Percentiles rank a stretch among this genome's conserved stretches.
Conservation (phyloP, 352 stramenopile genomes). For the Salisapilia sapeloensis region DNA sequence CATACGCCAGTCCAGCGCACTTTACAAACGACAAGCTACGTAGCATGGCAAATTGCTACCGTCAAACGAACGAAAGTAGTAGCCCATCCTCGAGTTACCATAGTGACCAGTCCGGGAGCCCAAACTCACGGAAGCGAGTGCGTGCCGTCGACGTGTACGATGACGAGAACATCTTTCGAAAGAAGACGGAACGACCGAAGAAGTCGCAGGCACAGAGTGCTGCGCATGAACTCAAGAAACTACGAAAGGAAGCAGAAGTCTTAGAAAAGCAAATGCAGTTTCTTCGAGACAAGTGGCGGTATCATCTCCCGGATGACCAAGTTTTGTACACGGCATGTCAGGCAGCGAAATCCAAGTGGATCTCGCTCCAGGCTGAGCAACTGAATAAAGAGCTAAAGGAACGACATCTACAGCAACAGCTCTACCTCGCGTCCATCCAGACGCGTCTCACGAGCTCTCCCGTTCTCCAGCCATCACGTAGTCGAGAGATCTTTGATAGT, state of each 20-base stretch:
- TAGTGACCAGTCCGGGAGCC: no score
- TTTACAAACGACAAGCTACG: no score
- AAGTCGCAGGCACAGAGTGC: no score
- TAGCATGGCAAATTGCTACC: no score
- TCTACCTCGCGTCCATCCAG: slow-evolving; percentile 42
- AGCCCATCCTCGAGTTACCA: no score
- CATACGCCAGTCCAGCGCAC: no score
- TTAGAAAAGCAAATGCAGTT: slow-evolving; percentile 20
- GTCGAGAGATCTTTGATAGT: slow-evolving; percentile 28
- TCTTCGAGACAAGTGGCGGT: slow-evolving; percentile 24
- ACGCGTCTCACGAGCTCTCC: slow-evolving; percentile 29
- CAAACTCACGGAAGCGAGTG: no score
- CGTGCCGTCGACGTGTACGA: no score
- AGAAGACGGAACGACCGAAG: no score
- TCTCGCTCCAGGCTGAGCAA: slow-evolving; percentile 19
- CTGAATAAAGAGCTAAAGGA: slow-evolving; percentile 32
- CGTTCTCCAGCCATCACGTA: slow-evolving; percentile 15
- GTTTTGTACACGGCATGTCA: slow-evolving; percentile 19
- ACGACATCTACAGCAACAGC: slow-evolving; percentile 40
- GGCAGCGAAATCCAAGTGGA: slow-evolving; percentile 35
- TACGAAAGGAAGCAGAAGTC: slow-evolving; percentile 20
- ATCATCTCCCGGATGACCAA: slow-evolving; percentile 10
- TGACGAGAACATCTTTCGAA: no score
- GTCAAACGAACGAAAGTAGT: no score
- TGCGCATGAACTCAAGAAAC: slow-evolving; percentile 24